These are phyloP conservation scores for Coprinopsis strossmayeri DNA, from an alignment of 768 basidiomycete genomes.

Conservation along the genomic window DNA sequence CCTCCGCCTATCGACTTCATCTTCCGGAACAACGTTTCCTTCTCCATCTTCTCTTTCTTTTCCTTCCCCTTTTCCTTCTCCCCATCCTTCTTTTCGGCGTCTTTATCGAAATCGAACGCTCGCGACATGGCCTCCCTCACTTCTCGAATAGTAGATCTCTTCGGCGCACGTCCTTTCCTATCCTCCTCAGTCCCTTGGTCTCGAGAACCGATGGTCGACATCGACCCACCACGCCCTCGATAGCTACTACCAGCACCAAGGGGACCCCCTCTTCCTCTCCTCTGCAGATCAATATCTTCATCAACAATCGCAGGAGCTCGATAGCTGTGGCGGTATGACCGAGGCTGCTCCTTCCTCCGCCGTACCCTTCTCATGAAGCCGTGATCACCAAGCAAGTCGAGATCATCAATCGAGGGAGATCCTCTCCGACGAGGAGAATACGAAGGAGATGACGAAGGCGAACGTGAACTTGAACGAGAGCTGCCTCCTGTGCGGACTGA, in stretches of 20 bases:
- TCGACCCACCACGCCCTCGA: neutral
- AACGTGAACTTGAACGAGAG: neutral
- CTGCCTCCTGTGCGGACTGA: neutral
- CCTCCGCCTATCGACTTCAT: conserved; percentile 7
- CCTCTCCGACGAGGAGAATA: neutral
- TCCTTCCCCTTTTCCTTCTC: neutral
- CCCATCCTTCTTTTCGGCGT: neutral
- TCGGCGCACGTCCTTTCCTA: neutral
- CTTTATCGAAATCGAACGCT: conserved; percentile 9
- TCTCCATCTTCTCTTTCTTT: conserved; percentile 1
- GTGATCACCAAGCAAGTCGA: neutral
- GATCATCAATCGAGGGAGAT: conserved; percentile 1
- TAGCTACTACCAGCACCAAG: neutral
- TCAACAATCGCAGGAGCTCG: neutral
- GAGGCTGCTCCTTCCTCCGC: conserved; percentile 1
- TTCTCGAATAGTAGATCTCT: neutral
- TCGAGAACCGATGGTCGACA: neutral
- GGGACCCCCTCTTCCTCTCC: conserved; percentile 1
- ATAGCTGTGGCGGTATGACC: conserved; percentile 9
- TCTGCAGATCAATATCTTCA: neutral
- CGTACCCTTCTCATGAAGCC: conserved; percentile 7
- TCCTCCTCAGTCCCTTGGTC: conserved; percentile 5
- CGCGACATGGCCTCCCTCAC: conserved; percentile 1
- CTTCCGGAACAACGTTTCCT: conserved; percentile 3
- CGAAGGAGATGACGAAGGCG: no score